phyloP scores from a whole-genome alignment of 2,329 filamentous ascomycete genomes.

The Diaporthe helianthi region DNA sequence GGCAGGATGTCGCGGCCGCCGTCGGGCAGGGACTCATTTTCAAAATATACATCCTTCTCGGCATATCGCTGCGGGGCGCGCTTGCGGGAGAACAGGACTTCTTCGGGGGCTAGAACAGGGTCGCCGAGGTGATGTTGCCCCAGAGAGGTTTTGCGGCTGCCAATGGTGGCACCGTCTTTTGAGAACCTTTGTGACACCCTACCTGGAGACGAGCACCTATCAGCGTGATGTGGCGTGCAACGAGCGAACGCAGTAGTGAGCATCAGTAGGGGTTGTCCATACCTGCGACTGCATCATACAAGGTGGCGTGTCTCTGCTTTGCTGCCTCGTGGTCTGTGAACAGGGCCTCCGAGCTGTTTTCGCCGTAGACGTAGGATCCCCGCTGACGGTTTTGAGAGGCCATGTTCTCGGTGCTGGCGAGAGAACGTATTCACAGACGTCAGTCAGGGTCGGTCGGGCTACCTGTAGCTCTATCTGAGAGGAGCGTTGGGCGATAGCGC shows the following conservation, averaged over 20 bases:
- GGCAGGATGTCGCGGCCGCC: constrained; percentile 62
- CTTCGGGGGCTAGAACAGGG: constrained; percentile 66
- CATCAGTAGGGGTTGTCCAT: constrained; percentile 36
- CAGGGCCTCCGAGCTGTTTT: constrained; percentile 35
- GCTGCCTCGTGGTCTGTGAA: constrained; percentile 39
- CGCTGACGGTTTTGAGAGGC: constrained; percentile 37
- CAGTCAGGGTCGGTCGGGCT: neutral
- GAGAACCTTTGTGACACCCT: constrained; percentile 31
- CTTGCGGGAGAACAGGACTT: constrained; percentile 71
- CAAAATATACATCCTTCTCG: constrained; percentile 75
- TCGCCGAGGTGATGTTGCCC: constrained; percentile 43
- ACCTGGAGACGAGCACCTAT: constrained; percentile 32
- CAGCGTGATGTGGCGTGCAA: constrained; percentile 30
- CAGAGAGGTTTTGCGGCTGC: constrained; percentile 34
- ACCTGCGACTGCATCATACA: constrained; percentile 80
- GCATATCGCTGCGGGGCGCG: constrained; percentile 71
- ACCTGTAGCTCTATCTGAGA: neutral
- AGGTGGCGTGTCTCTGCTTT: constrained; percentile 53
- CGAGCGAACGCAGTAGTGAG: constrained; percentile 19
- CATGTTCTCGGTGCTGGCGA: constrained; percentile 35
- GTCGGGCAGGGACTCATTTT: constrained; percentile 63
- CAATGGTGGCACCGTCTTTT: constrained; percentile 24
- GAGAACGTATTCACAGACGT: neutral
- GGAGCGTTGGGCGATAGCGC: neutral
- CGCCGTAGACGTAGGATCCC: constrained; percentile 35